A percentile compares a stretch with the other conserved stretches of the same genome.
These are phyloP conservation scores for Backusella sp. DNA, from an alignment of 192 early-diverging fungal genomes.

Conservation along the genomic window DNA sequence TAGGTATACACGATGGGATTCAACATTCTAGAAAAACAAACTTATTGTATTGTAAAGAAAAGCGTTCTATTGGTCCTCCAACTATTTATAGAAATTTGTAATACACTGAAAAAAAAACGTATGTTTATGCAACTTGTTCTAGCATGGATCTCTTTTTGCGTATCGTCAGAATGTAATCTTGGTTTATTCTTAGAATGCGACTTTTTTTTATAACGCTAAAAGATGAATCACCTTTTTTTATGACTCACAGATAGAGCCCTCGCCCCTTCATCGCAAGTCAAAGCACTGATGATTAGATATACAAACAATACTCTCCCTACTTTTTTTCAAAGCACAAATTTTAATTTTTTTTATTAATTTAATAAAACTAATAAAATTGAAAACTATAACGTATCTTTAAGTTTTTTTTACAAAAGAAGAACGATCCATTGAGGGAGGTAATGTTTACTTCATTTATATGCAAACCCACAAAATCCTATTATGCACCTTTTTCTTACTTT, in stretches of 20 bases:
- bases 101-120: too few relatives aligned
- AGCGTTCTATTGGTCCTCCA: too few relatives aligned
- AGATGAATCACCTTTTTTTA: not conserved
- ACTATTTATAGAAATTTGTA: too few relatives aligned
- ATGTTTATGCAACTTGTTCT: too few relatives aligned
- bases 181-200: not conserved
- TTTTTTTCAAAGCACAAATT: not conserved
- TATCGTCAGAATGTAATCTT: not conserved
- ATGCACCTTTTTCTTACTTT: not conserved
- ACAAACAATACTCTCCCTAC: not conserved
- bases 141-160: too few relatives aligned
- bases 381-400: not conserved
- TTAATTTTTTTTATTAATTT: not conserved
- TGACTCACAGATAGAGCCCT: not conserved
- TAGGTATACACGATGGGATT: too few relatives aligned
- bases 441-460: not conserved
- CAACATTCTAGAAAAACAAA: too few relatives aligned
- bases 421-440: too few relatives aligned
- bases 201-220: not conserved
- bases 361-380: not conserved
- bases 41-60: too few relatives aligned
- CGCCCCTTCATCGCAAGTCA: too few relatives aligned
- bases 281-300: not conserved
- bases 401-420: too few relatives aligned
- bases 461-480: not conserved